Conservation (phyloP, 371 early-diverging fungal species). For the Caulochytrium protostelioides region DNA sequence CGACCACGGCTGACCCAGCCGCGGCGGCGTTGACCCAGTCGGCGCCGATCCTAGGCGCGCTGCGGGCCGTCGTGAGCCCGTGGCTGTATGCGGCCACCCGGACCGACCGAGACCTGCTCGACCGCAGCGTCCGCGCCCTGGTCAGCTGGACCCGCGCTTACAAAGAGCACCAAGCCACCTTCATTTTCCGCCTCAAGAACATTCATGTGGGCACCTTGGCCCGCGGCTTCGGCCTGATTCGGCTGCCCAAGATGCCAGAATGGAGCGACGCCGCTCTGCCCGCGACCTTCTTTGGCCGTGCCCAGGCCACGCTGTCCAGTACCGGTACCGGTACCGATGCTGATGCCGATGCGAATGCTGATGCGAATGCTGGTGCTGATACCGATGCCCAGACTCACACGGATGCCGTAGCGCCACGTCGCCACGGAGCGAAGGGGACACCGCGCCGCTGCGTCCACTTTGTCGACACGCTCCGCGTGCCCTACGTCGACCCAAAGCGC, state of each 20-base stretch:
- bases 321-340: not conserved
- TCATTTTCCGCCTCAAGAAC: slow-evolving; percentile 71
- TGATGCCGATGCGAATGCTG: not conserved
- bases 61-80: no score
- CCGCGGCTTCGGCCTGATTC: slow-evolving; percentile 48
- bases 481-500: slow-evolving; percentile 43
- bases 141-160: slow-evolving; percentile 74
- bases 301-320: not conserved
- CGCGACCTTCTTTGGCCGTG: not conserved
- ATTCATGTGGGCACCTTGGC: slow-evolving; percentile 51
- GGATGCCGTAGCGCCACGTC: no score
- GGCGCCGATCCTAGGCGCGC: no score
- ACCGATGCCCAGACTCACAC: slow-evolving; percentile 6
- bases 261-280: slow-evolving; percentile 28
- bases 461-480: slow-evolving; percentile 25
- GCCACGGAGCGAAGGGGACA: no score
- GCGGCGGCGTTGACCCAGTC: no score
- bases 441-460: slow-evolving; percentile 2
- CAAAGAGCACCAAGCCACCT: slow-evolving; percentile 73
- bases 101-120: slow-evolving; percentile 50
- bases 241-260: slow-evolving; percentile 83
- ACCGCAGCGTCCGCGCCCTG: slow-evolving; percentile 59
- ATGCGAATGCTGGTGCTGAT: slow-evolving; percentile 4
- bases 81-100: no score
- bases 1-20: no score